Percentiles rank a stretch among this genome's conserved stretches.
Evolutionary conservation across 2,329 filamentous ascomycete genomes (phyloP).

Genomic region (Xylaria sp.): DNA sequence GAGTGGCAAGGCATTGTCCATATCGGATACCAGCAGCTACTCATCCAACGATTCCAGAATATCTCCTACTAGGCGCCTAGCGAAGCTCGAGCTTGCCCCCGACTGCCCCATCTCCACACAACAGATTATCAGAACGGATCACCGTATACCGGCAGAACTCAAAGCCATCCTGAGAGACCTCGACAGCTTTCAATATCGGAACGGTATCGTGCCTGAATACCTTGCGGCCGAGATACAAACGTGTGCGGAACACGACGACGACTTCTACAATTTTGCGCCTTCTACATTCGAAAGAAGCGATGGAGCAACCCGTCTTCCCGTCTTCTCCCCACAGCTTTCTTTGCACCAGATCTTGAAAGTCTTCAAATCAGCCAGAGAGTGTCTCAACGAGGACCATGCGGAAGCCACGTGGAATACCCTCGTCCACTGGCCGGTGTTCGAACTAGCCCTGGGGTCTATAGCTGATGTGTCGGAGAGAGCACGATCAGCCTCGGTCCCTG

Average conservation of each 20-base stretch:
- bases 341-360: slow-evolving; percentile 18
- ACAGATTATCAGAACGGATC: slow-evolving; percentile 14
- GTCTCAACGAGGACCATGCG: slow-evolving; percentile 23
- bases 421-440: slow-evolving; percentile 29
- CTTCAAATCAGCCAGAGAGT: slow-evolving; percentile 22
- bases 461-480: slow-evolving; percentile 10
- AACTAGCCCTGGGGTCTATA: slow-evolving; percentile 26
- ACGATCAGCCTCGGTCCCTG: slow-evolving; percentile 1
- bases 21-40: slow-evolving; percentile 13
- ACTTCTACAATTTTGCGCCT: slow-evolving; percentile 20
- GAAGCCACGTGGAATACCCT: slow-evolving; percentile 33
- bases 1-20: slow-evolving; percentile 8
- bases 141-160: slow-evolving; percentile 16
- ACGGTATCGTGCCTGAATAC: slow-evolving; percentile 8
- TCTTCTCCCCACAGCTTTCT: slow-evolving; percentile 8
- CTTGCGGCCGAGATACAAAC: neutral
- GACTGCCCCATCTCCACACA: slow-evolving; percentile 1
- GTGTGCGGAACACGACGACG: slow-evolving; percentile 4
- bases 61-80: slow-evolving; percentile 12
- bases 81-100: slow-evolving; percentile 12
- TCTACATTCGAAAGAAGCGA: slow-evolving; percentile 6
- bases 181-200: slow-evolving; percentile 6
- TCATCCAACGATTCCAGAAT: slow-evolving; percentile 13
- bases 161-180: slow-evolving; percentile 5
- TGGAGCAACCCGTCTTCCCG: neutral